Percentiles rank a stretch among this genome's conserved stretches.
Conservation (phyloP, 805 yeast genomes). For the Diddensiella caesifluorescens region DNA sequence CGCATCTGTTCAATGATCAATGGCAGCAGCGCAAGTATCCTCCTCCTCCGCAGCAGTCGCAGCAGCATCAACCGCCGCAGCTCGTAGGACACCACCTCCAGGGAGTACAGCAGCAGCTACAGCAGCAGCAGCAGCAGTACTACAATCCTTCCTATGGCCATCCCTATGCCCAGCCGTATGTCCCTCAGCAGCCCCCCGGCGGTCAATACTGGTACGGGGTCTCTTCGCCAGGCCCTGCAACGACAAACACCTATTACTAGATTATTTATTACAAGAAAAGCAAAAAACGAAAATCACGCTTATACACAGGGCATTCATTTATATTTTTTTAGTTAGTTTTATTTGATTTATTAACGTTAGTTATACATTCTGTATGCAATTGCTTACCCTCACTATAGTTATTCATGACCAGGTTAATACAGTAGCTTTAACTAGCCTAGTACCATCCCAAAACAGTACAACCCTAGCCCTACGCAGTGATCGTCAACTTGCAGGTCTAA, state of each 20-base stretch:
- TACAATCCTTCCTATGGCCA: background rate
- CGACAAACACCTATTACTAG: conserved; percentile 11
- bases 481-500: too few relatives aligned
- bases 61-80: conserved; percentile 5
- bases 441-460: too few relatives aligned
- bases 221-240: conserved; percentile 4
- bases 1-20: conserved; percentile 1
- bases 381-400: too few relatives aligned
- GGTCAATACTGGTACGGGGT: conserved; percentile 11
- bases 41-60: conserved; percentile 1
- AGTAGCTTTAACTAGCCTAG: too few relatives aligned
- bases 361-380: too few relatives aligned
- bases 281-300: too few relatives aligned
- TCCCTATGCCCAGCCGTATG: conserved; percentile 3
- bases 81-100: conserved; percentile 1
- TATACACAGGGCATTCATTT: too few relatives aligned
- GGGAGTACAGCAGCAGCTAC: conserved; percentile 5
- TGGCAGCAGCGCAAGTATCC: background rate
- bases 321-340: too few relatives aligned
- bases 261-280: too few relatives aligned
- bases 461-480: too few relatives aligned
- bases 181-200: background rate
- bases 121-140: conserved; percentile 4
- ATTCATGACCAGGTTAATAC: too few relatives aligned
- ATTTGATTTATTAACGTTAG: too few relatives aligned